Base-by-base conservation (phyloP, 768 basidiomycete species). In the Lentinus brumalis region DNA sequence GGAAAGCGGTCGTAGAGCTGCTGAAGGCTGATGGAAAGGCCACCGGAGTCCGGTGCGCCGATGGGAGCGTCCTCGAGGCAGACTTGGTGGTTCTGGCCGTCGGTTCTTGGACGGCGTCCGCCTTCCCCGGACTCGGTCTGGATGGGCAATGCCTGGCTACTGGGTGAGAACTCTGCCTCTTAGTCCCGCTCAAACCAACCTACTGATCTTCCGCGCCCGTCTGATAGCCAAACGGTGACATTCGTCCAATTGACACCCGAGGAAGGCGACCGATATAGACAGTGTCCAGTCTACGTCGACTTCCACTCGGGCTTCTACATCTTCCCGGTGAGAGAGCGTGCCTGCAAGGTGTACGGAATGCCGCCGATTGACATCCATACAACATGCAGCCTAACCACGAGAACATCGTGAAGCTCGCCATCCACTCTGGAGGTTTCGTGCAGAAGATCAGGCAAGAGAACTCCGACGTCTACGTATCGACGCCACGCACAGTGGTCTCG, bases 31-130 rank as follows among this genome's bases (percentile, higher is more conserved):
- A 69, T 60, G 71, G 65, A 69, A 77, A 60, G 65, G 84, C 83
- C 18, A 76, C 68, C 2, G 92, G 91, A 3, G 90, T 94, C 5
- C 72, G 73, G 32, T 86, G 91, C 62, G 72, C 72, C 21, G 84
- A 87, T 69, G 91, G 88, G 8, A 76, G 77, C 3, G 63, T 70
- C 11, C 81, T 85, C 64, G 66, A 75, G 15, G 89, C 87, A 1
- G 82, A 87, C 55, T 65, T 85, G 50, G 81, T 93, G 8, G 77
- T 96, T 31, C 71, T 95, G 38, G 86, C 92, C 8, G 77, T 86
- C 14, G 94, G 94, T 26, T 83, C 89, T 5, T 97, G 96, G 96
- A 94, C 94, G 1, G 85, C 91, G 9, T 87, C 88, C 1, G 72
- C 87, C 1, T 92, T 96, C 69, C 85, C 87, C 8, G 81, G 82